Percentiles rank a stretch among this genome's conserved stretches.
Evolutionary conservation across 192 early-diverging fungal genomes (phyloP).

Genomic region (Coemansia sp.): DNA sequence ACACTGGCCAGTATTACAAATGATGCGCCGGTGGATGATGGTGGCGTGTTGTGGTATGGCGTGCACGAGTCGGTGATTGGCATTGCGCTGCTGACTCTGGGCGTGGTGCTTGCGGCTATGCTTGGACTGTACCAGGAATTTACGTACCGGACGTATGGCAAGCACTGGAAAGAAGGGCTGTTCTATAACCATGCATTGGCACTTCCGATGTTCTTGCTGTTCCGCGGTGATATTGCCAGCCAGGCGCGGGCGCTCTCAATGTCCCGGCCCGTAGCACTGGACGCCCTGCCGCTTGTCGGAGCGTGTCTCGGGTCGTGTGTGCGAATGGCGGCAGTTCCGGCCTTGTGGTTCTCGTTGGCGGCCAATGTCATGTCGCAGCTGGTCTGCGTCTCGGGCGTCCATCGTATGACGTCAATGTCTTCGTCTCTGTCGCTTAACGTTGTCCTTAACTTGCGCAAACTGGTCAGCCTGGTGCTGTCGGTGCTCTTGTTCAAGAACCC

Average conservation of each 20-base stretch:
- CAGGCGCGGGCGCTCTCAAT: slow-evolving; percentile 50
- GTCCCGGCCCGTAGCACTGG: slow-evolving; percentile 54
- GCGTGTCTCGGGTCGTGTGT: slow-evolving; percentile 13
- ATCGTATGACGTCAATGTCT: slow-evolving; percentile 75
- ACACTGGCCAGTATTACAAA: slow-evolving; percentile 54
- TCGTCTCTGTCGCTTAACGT: slow-evolving; percentile 84
- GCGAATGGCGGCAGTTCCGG: slow-evolving; percentile 56
- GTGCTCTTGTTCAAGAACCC: slow-evolving; percentile 79
- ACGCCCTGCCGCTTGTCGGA: slow-evolving; percentile 7
- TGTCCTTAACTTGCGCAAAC: slow-evolving; percentile 85
- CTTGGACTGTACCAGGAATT: slow-evolving; percentile 84
- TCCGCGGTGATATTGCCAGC: slow-evolving; percentile 66
- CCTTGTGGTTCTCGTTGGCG: slow-evolving; percentile 71
- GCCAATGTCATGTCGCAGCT: slow-evolving; percentile 84
- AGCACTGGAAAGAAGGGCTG: slow-evolving; percentile 85
- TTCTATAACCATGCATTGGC: slow-evolving; percentile 88
- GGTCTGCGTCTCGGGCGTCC: slow-evolving; percentile 87
- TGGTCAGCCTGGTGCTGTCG: slow-evolving; percentile 78
- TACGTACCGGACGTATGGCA: slow-evolving; percentile 76
- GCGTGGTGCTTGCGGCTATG: slow-evolving; percentile 75
- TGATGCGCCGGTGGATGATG: background rate
- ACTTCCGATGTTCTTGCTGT: slow-evolving; percentile 77
- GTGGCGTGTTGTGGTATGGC: slow-evolving; percentile 3
- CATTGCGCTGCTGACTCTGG: slow-evolving; percentile 67
- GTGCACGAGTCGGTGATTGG: slow-evolving; percentile 66